These are phyloP conservation scores for Chrysosphaeria jannelii DNA, from an alignment of 2,329 filamentous ascomycete genomes.

Conservation along the genomic window DNA sequence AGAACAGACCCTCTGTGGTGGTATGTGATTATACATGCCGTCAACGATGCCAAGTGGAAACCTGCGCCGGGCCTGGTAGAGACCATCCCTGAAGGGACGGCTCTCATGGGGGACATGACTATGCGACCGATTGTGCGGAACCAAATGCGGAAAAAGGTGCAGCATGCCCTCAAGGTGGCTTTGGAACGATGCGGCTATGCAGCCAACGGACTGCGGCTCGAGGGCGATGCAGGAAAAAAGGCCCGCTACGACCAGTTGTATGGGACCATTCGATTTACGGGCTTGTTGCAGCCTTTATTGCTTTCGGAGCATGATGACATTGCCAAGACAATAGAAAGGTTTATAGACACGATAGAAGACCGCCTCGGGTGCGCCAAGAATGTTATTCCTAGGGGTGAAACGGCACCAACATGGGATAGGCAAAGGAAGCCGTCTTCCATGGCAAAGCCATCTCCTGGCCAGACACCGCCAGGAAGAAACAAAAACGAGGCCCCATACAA, in stretches of 20 bases:
- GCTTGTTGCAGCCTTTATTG: conserved; percentile 1
- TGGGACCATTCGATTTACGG: conserved; percentile 4
- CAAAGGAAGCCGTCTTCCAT: no score
- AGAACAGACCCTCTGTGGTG: conserved; percentile 5
- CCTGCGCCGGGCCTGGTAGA: not conserved
- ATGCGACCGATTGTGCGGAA: conserved; percentile 2
- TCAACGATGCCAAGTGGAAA: not conserved
- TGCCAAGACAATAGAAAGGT: no score
- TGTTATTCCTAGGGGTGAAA: no score
- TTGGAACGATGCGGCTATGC: conserved; percentile 6
- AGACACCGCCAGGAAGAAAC: no score
- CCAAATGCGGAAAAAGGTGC: conserved; percentile 3
- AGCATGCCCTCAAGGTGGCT: conserved; percentile 5
- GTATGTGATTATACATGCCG: conserved; percentile 1
- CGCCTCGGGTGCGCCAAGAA: no score
- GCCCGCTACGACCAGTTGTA: conserved; percentile 2
- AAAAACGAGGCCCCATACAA: no score
- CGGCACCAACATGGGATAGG: no score
- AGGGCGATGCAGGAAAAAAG: not conserved
- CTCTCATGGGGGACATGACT: conserved; percentile 1
- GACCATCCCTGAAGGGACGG: no score
- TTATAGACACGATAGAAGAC: no score
- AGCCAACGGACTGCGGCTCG: conserved; percentile 3
- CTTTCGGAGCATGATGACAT: not conserved
- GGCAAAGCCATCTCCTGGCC: no score